A percentile compares a stretch with the other conserved stretches of the same genome.
Conservation (phyloP, 2,329 filamentous ascomycete genomes). For the Paecilomyces niveus region DNA sequence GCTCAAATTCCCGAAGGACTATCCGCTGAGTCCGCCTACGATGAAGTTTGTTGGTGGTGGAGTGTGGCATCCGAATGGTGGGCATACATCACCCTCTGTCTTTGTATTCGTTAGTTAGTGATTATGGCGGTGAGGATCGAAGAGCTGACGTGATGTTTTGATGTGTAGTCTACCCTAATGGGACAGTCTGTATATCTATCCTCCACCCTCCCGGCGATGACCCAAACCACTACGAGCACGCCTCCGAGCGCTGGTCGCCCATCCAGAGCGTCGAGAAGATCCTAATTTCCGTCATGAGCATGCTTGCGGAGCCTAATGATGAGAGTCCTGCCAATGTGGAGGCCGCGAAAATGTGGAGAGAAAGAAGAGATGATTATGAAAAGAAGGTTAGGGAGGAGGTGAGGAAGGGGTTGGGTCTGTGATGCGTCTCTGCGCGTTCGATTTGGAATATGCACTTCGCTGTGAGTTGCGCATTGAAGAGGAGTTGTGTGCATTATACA, state of each 20-base stretch:
- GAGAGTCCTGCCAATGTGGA: conserved; percentile 95
- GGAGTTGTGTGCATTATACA: conserved; percentile 1
- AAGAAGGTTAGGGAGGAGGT: conserved; percentile 77
- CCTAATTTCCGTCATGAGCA: conserved; percentile 92
- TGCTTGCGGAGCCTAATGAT: conserved; percentile 95
- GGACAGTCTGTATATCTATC: conserved; percentile 96
- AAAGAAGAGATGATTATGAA: conserved; percentile 77
- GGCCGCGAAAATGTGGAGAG: conserved; percentile 93
- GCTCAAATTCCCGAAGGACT: conserved; percentile 90
- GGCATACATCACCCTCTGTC: conserved; percentile 13
- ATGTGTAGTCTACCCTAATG: conserved; percentile 72
- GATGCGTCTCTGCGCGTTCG: conserved; percentile 19
- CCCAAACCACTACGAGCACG: conserved; percentile 96
- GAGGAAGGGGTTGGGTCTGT: conserved; percentile 68
- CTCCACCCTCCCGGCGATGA: conserved; percentile 93
- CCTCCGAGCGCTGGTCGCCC: conserved; percentile 90
- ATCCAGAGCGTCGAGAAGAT: conserved; percentile 99
- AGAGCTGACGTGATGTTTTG: conserved; percentile 1
- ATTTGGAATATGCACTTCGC: not conserved
- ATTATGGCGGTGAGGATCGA: not conserved
- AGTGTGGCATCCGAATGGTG: conserved; percentile 95
- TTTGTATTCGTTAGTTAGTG: not conserved
- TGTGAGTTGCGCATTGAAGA: not conserved
- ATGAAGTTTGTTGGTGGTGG: conserved; percentile 88
- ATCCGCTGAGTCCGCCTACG: conserved; percentile 88